A percentile compares a stretch with the other conserved stretches of the same genome.
phyloP scores from a whole-genome alignment of 2,329 filamentous ascomycete species.

The Talaromyces verruculosus region DNA sequence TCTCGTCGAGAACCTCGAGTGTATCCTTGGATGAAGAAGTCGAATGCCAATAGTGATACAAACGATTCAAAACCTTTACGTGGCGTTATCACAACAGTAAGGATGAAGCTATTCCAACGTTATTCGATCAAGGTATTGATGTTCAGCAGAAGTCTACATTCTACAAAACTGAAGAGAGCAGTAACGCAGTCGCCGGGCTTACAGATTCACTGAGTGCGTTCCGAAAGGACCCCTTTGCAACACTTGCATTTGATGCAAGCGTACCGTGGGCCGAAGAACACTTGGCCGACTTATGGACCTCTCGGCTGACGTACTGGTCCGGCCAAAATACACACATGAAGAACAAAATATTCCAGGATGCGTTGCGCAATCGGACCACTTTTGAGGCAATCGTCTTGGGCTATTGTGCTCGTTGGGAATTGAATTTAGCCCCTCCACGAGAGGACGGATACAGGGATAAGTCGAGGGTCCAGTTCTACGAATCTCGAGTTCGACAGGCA shows the following conservation, averaged over 20 bases:
- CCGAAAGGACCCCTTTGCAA: conserved; percentile 36
- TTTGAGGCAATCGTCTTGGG: conserved; percentile 40
- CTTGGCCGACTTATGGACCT: conserved; percentile 39
- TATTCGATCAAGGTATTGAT: not conserved
- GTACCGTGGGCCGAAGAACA: conserved; percentile 29
- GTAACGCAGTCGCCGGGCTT: not conserved
- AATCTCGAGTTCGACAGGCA: conserved; percentile 29
- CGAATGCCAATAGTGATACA: conserved; percentile 7
- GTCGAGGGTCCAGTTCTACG: conserved; percentile 31
- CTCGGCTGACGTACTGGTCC: conserved; percentile 43
- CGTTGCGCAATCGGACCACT: conserved; percentile 36
- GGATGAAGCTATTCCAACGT: not conserved
- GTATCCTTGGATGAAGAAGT: conserved; percentile 31
- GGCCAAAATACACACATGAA: conserved; percentile 43
- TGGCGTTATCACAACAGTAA: not conserved
- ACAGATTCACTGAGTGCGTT: conserved; percentile 29
- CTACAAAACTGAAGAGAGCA: not conserved
- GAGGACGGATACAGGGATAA: conserved; percentile 23
- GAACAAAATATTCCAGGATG: conserved; percentile 35
- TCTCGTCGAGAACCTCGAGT: conserved; percentile 24
- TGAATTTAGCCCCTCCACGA: conserved; percentile 27
- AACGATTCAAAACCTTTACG: conserved; percentile 7
- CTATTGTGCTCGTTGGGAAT: conserved; percentile 41
- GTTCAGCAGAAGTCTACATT: not conserved
- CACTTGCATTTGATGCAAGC: conserved; percentile 28